Evolutionary conservation across 306 rosid species (phyloP), one percentile per base, ranked within the genome.

Genomic region (Gastrolobium villosum): DNA sequence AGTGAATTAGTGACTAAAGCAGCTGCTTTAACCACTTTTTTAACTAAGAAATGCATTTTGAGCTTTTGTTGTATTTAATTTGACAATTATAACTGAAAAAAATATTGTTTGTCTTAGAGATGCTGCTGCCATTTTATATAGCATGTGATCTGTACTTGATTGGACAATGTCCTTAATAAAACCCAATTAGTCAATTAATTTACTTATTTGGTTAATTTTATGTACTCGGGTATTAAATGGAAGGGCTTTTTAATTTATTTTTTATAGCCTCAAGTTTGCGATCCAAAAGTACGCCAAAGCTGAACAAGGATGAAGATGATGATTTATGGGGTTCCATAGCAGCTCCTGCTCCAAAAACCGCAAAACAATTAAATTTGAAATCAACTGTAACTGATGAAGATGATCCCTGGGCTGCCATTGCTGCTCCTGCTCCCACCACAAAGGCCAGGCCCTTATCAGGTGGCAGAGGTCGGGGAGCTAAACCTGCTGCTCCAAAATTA

Each of bases 401-500:
- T 77, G 99, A 96, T 82, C 99, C 97, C 13, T 96, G 99, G 99
- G 97, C 94, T 76, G 87, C 97, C 72, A 93, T 96, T 78, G 99
- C 99, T 53, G 97, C 99, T 74, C 99, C 99, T 35, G 90, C 88
- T 14, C 98, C 99, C 45, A 84, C 91, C 20, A 90, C 98, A 3
- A 90, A 77, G 87, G 99, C 90, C 74, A 91, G 84, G 81, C 97
- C 99, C 53, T 83, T 91, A 14, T 80, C 89, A 30, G 66, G 85
- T 55, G 94, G 93, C 43, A 75, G 93, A 82, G 94, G 94, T 30
- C 88, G 94, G 75, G 97, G 93, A 76, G 84, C 89, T 40, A 95
- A 87, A 88, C 88, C 98, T 0, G 85, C 94, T 61, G 92, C 96
- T 76, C 87, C 83, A 11, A 93, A 89, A 75, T 77, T 96, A 76